Percentiles rank a stretch among this genome's conserved stretches.
Evolutionary conservation across 176 grass and related monocot species (phyloP).

Genomic region (Triticum turgidum): DNA sequence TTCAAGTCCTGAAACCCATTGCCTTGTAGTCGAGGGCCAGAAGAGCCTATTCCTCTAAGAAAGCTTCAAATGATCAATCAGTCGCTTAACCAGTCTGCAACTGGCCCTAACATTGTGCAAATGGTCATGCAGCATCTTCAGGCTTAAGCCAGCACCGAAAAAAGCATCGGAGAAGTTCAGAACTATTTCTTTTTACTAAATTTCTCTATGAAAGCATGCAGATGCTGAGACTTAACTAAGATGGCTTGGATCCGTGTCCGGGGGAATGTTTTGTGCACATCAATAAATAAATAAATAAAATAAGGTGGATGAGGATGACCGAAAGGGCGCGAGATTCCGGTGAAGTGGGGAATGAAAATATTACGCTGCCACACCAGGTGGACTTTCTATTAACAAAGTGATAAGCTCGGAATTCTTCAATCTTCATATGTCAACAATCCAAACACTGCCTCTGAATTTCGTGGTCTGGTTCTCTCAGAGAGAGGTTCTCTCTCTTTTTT

Average conservation of each 20-base stretch:
- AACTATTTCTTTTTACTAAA: background rate
- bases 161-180: background rate
- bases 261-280: background rate
- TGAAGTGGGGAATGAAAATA: background rate
- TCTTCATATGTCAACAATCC: background rate
- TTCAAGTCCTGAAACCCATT: background rate
- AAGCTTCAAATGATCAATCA: background rate
- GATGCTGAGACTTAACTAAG: background rate
- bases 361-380: background rate
- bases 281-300: background rate
- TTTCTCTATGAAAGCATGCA: no score
- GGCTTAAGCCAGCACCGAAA: background rate
- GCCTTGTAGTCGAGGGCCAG: background rate
- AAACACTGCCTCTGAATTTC: background rate
- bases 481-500: background rate
- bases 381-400: background rate
- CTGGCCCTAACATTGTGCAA: background rate
- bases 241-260: background rate
- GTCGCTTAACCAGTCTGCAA: background rate
- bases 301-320: background rate
- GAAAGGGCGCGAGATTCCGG: background rate
- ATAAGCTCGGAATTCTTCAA: background rate
- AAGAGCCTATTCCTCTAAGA: background rate
- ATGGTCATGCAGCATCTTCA: background rate
- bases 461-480: background rate